Base-by-base conservation (phyloP, 2,329 filamentous ascomycete species). In the Scytalidium lignicola region DNA sequence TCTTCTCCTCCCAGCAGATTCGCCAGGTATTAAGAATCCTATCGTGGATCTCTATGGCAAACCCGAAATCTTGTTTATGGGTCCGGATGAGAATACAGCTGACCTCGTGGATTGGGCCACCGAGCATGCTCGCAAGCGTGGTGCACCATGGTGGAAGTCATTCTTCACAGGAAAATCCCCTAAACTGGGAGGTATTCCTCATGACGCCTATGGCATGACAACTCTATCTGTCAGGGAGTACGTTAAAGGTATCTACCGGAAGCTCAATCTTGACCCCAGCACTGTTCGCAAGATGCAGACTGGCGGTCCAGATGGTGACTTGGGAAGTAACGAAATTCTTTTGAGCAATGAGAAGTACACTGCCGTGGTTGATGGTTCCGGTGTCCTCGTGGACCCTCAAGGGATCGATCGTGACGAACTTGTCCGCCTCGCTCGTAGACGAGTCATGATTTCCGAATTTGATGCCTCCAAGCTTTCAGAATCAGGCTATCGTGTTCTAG, bases 111-210 rank as follows among this genome's bases (percentile, higher is more conserved):
- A 99, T 70, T 99, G 93, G 93, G 93, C 93, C n/a, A 99, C 93
- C 1, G 86, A 93, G 69, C 93, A 99, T 68, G 93, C 93, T 52
- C 83, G 90, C 46, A 74, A 75, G 53, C 85, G 93, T 60, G 90
- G 90, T 42, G 93, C 93, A 3, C 90, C 90, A 22, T 99, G 92
- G 90, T 99, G 93, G 93, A 99, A 99, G 78, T 99, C 93, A 0
- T 99, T 99, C 81, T 99, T 99, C 78, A 99, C 93, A 2, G 93
- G 93, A 64, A 99, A 99, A 79, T 96, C 90, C 59, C 93, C 90
- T 47, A 93, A 88, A 70, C 80, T 99, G 13, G 93, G 93, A 55
- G 93, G 93, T 65, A 99, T 99, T 59, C 93, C 93, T 32, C 93
- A 99, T 70, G 93, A 99, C 67, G 73, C 77, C 39, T 99, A 99